Base-by-base conservation (phyloP, 2,329 filamentous ascomycete species). In the Ophiostoma piceae region DNA sequence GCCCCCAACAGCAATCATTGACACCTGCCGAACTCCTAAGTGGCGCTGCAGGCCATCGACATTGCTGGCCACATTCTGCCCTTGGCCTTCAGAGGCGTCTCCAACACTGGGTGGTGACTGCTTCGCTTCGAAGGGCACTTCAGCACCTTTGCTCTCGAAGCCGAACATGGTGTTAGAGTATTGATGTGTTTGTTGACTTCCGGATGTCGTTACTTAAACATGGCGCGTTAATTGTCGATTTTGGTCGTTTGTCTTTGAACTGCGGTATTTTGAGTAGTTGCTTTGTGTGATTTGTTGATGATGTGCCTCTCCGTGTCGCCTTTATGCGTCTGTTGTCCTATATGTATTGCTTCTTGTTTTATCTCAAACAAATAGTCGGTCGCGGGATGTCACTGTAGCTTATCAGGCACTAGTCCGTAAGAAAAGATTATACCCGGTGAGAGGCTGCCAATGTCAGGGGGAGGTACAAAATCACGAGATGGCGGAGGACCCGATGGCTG, bases 1-100 rank as follows among this genome's bases (percentile, higher is more conserved):
- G 60, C 85, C 85, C 39, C 85, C 85, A 74, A 87, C 83, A 72
- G 84, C 85, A 70, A 87, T 86, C 57, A 87, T 80, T 76, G 87
- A 85, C 74, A 87, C 84, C 73, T 86, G 83, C 68, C 84, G 80
- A 75, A 85, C 85, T 73, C 81, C 80, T 62, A 86, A 80, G 66
- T 80, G 80, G 66, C 84, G 82, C 67, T 85, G 82, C 9, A 80
- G 77, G 60, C 71, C 51, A 57, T 76, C 73, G 7, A 66, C 37
- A 66, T 66, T 66, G 32, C 32, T 65, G 16, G 19, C 29, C 32
- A 65, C 35, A 39, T 37, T 1, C 12, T 3, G 8, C 3, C 60
- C 60, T 32, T 64, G 57, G 4, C 11, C 29, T 22, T 32, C 32
- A n/a, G 29, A 39, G 32, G 11, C 6, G 29, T 35, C 51, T 12